Evolutionary conservation across 345 rosid species (phyloP), one percentile per base, ranked within the genome.

Genomic region (Salix caprea): DNA sequence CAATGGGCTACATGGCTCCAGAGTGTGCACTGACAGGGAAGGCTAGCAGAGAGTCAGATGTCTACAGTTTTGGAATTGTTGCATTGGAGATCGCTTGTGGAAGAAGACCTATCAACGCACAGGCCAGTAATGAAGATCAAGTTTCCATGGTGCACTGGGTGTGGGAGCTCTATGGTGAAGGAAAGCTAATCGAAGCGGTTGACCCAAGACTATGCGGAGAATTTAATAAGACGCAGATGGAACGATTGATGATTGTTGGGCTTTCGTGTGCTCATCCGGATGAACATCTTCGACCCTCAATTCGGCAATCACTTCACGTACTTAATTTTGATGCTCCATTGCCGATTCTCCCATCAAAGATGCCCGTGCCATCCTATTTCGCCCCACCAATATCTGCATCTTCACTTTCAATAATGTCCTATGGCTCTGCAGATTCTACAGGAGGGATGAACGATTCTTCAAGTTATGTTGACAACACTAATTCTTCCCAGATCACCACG

Each of bases 21-120:
- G 85, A 85, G 72, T 85, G 68, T 26, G 21, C 77, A 13, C 60
- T 50, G 2, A 61, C 65, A 2, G 40, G 80, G 32, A 80, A 76
- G 46, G 83, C 77, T 4, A 84, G 80, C 66, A 80, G 79, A 15
- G 84, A 88, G 76, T 77, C 85, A 0, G 85, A 83, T 36, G 67
- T 86, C 2, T 83, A 70, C 37, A 82, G 87, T 69, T 86, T 88
- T 24, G 84, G 88, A 2, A 42, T 86, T 2, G 86, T 84, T 12
- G 78, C 79, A 1, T 46, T 83, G 44, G 86, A 88, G 26, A 75
- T 84, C 1, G 86, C 82, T 10, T 40, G 44, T 40, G 44, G 44
- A 40, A 40, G 44, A 40, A 40, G 5, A 54, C 52, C 44, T 40
- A 40, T 40, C 44, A 40, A 40, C 44, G 3, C 44, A 40, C 11